phyloP scores from a whole-genome alignment of 2,329 filamentous ascomycete species.

The Aspergillus fructus region DNA sequence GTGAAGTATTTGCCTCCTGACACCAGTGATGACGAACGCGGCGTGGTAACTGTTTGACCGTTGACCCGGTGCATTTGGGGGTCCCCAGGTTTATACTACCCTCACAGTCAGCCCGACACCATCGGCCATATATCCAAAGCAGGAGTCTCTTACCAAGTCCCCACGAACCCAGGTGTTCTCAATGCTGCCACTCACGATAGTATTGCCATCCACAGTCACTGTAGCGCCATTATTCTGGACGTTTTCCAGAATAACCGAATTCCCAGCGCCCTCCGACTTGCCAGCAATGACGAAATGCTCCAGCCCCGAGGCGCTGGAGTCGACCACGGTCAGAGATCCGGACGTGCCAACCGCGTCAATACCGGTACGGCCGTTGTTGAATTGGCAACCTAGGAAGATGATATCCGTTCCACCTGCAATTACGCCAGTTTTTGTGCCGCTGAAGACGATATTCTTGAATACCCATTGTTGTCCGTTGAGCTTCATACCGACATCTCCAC shows the following conservation, averaged over 20 bases:
- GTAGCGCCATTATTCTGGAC: conserved; percentile 27
- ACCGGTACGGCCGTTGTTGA: conserved; percentile 24
- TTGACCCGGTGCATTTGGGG: conserved; percentile 22
- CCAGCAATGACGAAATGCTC: conserved; percentile 20
- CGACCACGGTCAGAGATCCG: conserved; percentile 25
- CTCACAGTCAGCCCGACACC: not conserved
- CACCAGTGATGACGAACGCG: conserved; percentile 30
- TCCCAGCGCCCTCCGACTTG: conserved; percentile 31
- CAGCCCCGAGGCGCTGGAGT: conserved; percentile 16
- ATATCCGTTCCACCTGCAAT: conserved; percentile 40
- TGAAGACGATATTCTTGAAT: conserved; percentile 55
- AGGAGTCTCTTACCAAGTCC: conserved; percentile 24
- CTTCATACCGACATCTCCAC: conserved; percentile 31
- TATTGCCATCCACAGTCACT: conserved; percentile 25
- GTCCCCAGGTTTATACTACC: conserved; percentile 20
- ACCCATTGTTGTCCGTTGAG: conserved; percentile 35
- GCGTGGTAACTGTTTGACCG: conserved; percentile 29
- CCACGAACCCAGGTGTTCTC: conserved; percentile 33
- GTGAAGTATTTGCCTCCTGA: conserved; percentile 41
- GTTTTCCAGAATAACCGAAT: conserved; percentile 32
- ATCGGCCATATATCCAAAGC: not conserved
- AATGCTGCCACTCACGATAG: conserved; percentile 20
- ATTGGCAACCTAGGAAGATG: conserved; percentile 25
- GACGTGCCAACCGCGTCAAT: conserved; percentile 25
- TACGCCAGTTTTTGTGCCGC: conserved; percentile 58